Evolutionary conservation across 805 yeast species (phyloP).

Genomic region (Candida fluviatilis): DNA sequence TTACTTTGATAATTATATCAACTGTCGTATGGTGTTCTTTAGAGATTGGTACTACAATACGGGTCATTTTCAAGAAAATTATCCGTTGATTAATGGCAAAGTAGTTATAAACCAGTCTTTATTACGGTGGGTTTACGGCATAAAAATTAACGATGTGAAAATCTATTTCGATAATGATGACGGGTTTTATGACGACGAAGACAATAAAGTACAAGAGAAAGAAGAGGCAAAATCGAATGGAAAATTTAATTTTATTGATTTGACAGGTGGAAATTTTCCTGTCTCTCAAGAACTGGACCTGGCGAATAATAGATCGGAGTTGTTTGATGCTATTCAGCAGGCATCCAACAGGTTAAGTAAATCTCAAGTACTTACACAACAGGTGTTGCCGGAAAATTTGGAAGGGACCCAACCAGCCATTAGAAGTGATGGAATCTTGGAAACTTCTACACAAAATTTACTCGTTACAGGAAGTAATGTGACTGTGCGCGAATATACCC

Average conservation of each 20-base stretch:
- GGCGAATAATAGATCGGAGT: not conserved
- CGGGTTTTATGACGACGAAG: conserved; percentile 7
- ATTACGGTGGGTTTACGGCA: conserved; percentile 14
- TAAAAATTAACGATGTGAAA: conserved; percentile 11
- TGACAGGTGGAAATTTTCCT: conserved; percentile 4
- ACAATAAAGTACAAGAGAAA: not conserved
- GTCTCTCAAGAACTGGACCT: too few species aligned
- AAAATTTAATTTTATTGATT: conserved; percentile 9
- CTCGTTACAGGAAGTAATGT: too few species aligned
- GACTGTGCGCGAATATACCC: not conserved
- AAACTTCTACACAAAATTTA: not conserved
- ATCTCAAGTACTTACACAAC: not conserved
- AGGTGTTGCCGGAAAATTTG: not conserved
- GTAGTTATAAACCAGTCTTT: conserved; percentile 6
- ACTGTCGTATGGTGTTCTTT: conserved; percentile 24
- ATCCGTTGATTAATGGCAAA: not conserved
- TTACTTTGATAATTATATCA: conserved; percentile 4
- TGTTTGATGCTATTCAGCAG: conserved; percentile 1
- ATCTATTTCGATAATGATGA: conserved; percentile 22
- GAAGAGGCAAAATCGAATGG: not conserved
- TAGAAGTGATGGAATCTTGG: not conserved
- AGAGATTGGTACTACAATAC: conserved; percentile 31
- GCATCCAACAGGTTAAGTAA: conserved; percentile 2
- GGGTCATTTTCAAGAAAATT: conserved; percentile 11
- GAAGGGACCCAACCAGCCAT: not conserved